Evolutionary conservation across 768 basidiomycete genomes (phyloP), one percentile per base, ranked within the genome.

Genomic region (Lactarius indigo): DNA sequence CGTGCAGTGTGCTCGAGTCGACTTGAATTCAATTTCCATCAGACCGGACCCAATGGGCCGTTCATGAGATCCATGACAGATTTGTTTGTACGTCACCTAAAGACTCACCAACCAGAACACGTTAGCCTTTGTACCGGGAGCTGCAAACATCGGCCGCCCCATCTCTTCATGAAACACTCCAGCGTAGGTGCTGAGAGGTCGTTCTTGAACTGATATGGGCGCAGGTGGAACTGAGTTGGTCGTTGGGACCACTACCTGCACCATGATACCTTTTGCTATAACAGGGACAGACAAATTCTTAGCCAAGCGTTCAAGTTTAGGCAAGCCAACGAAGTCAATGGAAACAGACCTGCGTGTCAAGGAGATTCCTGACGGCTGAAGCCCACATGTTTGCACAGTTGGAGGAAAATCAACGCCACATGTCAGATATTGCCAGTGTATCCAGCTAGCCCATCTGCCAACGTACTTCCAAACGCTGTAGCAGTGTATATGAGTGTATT

Each of bases 271-370:
- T 77, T 62, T 75, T 71, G 28, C 75, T 74, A 42, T 42, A 1
- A 15, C 26, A 15, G 18, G 28, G 18, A 30, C 15, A 57, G 23
- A 12, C 64, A 52, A 20, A 15, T n/a, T n/a, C n/a, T n/a, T n/a
- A n/a, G n/a, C n/a, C n/a, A n/a, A n/a, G n/a, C n/a, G n/a, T n/a
- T n/a, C n/a, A n/a, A n/a, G n/a, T n/a, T n/a, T n/a, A n/a, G n/a
- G n/a, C n/a, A n/a, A n/a, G n/a, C n/a, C n/a, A n/a, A n/a, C n/a
- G n/a, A n/a, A n/a, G n/a, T n/a, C n/a, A n/a, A n/a, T n/a, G n/a
- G n/a, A n/a, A n/a, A n/a, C n/a, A n/a, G n/a, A 72, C 74, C 57
- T 56, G 75, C 76, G 78, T 74, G 56, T 78, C 77, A 26, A 76
- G 68, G 1, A 77, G 77, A 57, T 78, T 78, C 61, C 70, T 78